A percentile compares a stretch with the other conserved stretches of the same genome.
Conservation (phyloP, 1,284 basidiomycete species). For the Irpex sp. region DNA sequence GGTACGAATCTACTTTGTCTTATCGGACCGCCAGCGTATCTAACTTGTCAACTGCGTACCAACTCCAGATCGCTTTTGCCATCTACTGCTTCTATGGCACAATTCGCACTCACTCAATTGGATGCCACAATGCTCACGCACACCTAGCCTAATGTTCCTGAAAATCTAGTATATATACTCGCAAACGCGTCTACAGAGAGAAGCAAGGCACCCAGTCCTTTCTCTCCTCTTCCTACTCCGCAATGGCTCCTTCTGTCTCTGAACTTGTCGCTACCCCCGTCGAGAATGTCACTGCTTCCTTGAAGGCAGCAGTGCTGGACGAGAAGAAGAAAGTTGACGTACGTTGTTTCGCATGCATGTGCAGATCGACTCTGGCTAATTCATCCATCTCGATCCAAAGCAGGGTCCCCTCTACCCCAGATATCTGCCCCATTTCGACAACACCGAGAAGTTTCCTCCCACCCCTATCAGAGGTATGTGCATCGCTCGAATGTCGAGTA, state of each 20-base stretch:
- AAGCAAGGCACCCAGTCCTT: not conserved
- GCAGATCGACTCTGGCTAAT: not conserved
- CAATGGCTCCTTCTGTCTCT: conserved; percentile 8
- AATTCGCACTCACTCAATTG: not conserved
- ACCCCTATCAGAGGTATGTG: conserved; percentile 14
- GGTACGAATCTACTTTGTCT: not conserved
- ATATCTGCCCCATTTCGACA: conserved; percentile 41
- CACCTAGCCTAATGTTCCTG: not conserved
- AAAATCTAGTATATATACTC: not conserved
- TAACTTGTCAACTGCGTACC: not conserved
- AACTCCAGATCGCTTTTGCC: not conserved
- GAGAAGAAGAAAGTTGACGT: conserved; percentile 7
- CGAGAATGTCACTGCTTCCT: conserved; percentile 1
- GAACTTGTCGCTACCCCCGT: conserved; percentile 3
- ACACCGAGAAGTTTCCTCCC: conserved; percentile 14
- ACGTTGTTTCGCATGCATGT: not conserved
- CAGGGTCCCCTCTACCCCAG: conserved; percentile 39
- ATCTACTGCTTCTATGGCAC: conserved; percentile 1
- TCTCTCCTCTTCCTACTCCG: not conserved
- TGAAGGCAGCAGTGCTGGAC: not conserved
- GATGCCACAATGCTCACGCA: not conserved
- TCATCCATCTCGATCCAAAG: conserved; percentile 7
- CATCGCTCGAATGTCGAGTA: not conserved
- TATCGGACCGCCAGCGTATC: not conserved
- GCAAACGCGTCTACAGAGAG: not conserved